Evolutionary conservation across 306 rosid genomes (phyloP), one percentile per base, ranked within the genome.

Genomic region (Lotus japonicus): DNA sequence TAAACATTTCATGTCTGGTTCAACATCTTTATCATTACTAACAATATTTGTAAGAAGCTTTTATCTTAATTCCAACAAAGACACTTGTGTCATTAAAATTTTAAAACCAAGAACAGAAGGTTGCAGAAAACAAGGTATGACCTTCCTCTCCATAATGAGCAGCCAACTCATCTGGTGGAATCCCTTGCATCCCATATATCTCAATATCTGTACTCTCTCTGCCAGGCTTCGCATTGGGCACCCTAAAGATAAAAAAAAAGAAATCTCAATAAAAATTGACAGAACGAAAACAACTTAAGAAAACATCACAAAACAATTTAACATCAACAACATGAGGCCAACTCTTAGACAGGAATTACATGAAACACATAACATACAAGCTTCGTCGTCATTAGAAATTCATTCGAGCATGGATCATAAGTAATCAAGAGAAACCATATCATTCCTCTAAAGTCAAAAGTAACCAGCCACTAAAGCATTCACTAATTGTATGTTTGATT

Each of bases 141-240:
- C 99, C 99, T 60, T 90, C 99, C 33, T 90, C 99, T 38, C 99
- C 97, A 42, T 95, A 95, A 81, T 95, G 99, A 66, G 97, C 95
- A 39, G 97, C 95, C 87, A 95, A 76, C 62, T 87, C 39, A 11
- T 90, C 92, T 13, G 96, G 88, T 11, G 99, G 99, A 67, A 95
- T 95, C 82, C 99, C 99, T 84, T 95, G 99, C 99, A 95, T 95
- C 75, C 99, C 99, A 79, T 95, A 90, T 77, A 95, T 95, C 73
- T 95, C 99, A 78, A 95, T 88, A 72, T 95, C 99, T 0, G 96
- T 95, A 1, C 95, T 76, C 59, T 95, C 99, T 64, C 96, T 87
- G 10, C 86, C 97, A 28, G 95, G 75, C 81, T 90, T 95, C 36
- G 99, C 97, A 82, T 95, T 95, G 19, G 97, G 99, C 68, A 95